Percentiles rank a stretch among this genome's conserved stretches.
Conservation (phyloP, 164 flowering plant species). For the Kingdonia uniflora region DNA sequence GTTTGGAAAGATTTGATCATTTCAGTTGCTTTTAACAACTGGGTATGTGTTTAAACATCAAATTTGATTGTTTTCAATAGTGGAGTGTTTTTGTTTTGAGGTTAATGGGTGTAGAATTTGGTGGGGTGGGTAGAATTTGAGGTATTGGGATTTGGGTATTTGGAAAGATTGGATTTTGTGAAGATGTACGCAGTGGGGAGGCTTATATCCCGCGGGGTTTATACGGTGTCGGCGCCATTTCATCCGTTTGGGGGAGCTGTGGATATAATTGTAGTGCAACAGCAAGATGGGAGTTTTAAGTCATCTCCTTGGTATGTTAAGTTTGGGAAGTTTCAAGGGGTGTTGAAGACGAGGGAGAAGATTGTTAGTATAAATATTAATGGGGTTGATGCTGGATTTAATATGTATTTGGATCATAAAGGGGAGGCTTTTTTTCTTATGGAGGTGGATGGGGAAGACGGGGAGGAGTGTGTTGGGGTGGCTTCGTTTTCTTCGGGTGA, state of each 20-base stretch:
- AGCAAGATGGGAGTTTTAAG: conserved; percentile 85
- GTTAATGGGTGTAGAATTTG: no score
- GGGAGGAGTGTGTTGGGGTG: conserved; percentile 15
- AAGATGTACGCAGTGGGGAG: conserved; percentile 60
- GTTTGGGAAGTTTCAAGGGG: conserved; percentile 97
- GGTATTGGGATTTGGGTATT: no score
- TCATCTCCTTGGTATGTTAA: conserved; percentile 93
- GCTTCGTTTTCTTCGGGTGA: conserved; percentile 53
- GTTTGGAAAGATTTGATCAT: no score
- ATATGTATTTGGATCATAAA: conserved; percentile 78
- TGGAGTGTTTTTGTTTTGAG: no score
- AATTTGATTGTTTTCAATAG: no score
- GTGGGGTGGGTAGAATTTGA: no score
- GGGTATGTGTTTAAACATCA: no score
- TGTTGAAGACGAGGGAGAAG: conserved; percentile 67
- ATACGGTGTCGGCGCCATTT: conserved; percentile 75
- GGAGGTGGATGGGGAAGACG: conserved; percentile 58
- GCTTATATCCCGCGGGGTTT: conserved; percentile 58
- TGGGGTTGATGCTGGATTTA: conserved; percentile 61
- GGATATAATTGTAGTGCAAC: conserved; percentile 89
- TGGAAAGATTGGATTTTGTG: neutral
- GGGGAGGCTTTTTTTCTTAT: conserved; percentile 84
- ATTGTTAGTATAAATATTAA: conserved; percentile 61
- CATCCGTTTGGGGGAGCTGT: conserved; percentile 98
- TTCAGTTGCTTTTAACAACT: no score